Base-by-base conservation (phyloP, 768 basidiomycete genomes). In the Boletellus ananiceps region DNA sequence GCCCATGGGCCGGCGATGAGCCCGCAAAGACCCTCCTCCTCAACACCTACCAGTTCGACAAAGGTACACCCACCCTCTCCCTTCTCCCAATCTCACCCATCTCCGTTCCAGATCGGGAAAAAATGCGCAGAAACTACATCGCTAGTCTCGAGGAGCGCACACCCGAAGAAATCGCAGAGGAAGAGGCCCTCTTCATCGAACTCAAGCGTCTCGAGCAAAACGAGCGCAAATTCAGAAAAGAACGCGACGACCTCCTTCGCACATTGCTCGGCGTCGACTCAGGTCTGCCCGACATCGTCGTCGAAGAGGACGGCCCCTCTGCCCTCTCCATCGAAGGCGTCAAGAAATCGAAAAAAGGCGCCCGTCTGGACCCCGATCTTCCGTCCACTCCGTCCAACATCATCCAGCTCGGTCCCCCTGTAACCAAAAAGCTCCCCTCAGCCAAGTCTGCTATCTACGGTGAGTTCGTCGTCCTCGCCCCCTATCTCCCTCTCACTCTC, bases 191-290 rank as follows among this genome's bases (percentile, higher is more conserved):
- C 3, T 97, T 89, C 69, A 72, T 97, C 54, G 93, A 97, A 67
- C 79, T 95, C 43, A 93, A 94, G 62, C 83, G 91, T n/a, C 77
- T 99, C 43, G 94, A 97, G 64, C 95, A 97, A 69, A 90, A 78
- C 51, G 93, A 96, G 64, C 79, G 86, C 29, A 78, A 78, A 46
- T 97, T 93, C 74, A 88, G 86, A 69, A 82, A 81, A 55, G 93
- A 96, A 16, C 76, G 93, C 15, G 92, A 96, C 49, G 89, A 91
- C 38, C 78, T 97, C 21, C 74, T 97, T 52, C 80, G 88, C 27
- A 88, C 83, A 0, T 70, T 96, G 13, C 81, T 85, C 21, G 93
- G 93, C 5, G 81, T 93, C 42, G 93, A 96, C 51, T 90, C 86
- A 37, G 93, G 93, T 2, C 70, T 95, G 16, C 78, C 88, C 0